Conservation (phyloP, 2,329 filamentous ascomycete species). For the Pseudogymnoascus sp. region DNA sequence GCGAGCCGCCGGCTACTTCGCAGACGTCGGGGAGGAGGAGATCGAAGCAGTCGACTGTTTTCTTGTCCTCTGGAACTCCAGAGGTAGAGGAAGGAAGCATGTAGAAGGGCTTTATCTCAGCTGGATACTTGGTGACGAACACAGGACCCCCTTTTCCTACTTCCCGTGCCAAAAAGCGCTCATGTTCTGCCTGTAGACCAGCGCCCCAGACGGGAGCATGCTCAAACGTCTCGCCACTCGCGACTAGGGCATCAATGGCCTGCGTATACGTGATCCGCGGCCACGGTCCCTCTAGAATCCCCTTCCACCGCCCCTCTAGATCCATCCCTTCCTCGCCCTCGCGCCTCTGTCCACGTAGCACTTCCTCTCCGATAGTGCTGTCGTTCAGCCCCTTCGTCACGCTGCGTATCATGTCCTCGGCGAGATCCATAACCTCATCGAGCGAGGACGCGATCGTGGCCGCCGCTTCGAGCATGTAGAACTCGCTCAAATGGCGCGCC, state of each 20-base stretch:
- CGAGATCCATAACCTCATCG: constrained; percentile 66
- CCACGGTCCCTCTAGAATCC: constrained; percentile 58
- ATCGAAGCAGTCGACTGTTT: constrained; percentile 65
- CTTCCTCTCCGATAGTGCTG: constrained; percentile 47
- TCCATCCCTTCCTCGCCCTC: constrained; percentile 29
- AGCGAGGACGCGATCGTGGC: constrained; percentile 70
- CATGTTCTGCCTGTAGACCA: constrained; percentile 85
- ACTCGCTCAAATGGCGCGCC: constrained; percentile 87
- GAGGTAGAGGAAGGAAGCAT: constrained; percentile 52
- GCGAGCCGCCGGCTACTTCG: constrained; percentile 63
- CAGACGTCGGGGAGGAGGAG: constrained; percentile 62
- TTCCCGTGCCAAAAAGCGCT: constrained; percentile 71
- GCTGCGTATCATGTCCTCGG: constrained; percentile 69
- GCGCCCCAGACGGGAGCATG: constrained; percentile 63
- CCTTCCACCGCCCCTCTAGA: constrained; percentile 65
- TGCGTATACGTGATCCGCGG: constrained; percentile 76
- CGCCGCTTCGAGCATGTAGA: constrained; percentile 97
- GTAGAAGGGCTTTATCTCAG: constrained; percentile 85
- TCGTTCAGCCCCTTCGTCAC: constrained; percentile 38
- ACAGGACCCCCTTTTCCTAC: constrained; percentile 58
- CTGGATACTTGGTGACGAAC: constrained; percentile 92
- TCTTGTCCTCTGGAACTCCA: constrained; percentile 5
- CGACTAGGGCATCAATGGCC: constrained; percentile 63
- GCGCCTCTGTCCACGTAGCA: constrained; percentile 41
- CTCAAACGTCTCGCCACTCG: constrained; percentile 55